Percentiles rank a stretch among this genome's conserved stretches.
These are phyloP conservation scores for Pinus tabuliformis DNA, from an alignment of 75 land plant species.

Conservation along the genomic window DNA sequence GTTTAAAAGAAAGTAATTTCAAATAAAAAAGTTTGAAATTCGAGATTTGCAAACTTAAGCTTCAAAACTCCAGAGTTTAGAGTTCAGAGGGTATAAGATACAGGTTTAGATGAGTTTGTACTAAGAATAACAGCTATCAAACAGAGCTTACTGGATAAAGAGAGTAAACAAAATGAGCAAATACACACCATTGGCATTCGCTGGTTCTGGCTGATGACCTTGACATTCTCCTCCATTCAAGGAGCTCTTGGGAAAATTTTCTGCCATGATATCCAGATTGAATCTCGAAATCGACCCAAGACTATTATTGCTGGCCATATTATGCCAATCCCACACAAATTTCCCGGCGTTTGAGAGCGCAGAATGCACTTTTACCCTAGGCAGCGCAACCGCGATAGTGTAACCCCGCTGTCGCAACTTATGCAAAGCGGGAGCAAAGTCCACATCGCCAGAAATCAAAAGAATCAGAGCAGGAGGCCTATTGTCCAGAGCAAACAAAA, in stretches of 20 bases:
- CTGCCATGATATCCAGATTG: constrained; percentile 11
- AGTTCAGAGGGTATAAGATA: no score
- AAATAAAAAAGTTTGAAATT: no score
- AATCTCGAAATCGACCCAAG: constrained; percentile 35
- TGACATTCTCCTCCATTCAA: constrained; percentile 36
- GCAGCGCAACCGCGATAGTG: constrained; percentile 75
- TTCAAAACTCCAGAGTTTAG: no score
- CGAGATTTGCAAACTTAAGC: no score
- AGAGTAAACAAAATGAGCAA: background rate
- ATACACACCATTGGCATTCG: constrained; percentile 23
- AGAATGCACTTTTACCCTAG: constrained; percentile 54
- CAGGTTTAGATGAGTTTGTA: background rate
- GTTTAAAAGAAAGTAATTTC: no score
- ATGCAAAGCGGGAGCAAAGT: constrained; percentile 87
- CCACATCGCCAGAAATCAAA: constrained; percentile 86
- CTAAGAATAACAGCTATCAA: background rate
- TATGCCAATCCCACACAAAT: constrained; percentile 92
- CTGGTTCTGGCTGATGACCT: constrained; percentile 29
- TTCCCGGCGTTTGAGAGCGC: constrained; percentile 70
- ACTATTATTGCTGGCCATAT: constrained; percentile 68
- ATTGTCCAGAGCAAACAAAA: constrained; percentile 91
- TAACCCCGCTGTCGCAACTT: constrained; percentile 90
- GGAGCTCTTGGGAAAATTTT: constrained; percentile 15
- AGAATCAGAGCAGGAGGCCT: constrained; percentile 78
- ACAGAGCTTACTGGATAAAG: background rate